A percentile compares a stretch with the other conserved stretches of the same genome.
Evolutionary conservation across 176 grass and related monocot species (phyloP).

Genomic region (Aechmea fasciata): DNA sequence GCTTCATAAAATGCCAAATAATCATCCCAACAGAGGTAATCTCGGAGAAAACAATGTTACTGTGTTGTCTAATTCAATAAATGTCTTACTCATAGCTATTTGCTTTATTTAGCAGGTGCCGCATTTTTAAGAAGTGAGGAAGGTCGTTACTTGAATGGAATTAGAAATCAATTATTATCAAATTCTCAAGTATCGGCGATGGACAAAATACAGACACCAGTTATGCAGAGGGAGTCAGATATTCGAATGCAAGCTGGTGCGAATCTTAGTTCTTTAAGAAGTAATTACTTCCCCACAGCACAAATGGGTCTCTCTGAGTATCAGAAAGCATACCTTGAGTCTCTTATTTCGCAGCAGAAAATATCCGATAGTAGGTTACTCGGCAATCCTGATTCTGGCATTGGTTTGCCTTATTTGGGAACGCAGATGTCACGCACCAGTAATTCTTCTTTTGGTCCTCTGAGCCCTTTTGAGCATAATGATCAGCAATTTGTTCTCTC

Average conservation of each 20-base stretch:
- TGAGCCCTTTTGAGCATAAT: background rate
- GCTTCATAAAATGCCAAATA: constrained; percentile 4
- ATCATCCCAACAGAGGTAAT: background rate
- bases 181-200: background rate
- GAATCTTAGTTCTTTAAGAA: background rate
- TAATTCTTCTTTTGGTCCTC: background rate
- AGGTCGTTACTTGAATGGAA: background rate
- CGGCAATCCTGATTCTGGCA: background rate
- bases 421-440: background rate
- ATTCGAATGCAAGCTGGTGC: background rate
- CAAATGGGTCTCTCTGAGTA: constrained; percentile 5
- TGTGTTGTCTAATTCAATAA: background rate
- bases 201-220: background rate
- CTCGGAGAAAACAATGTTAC: background rate
- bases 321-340: constrained; percentile 13
- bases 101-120: background rate
- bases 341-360: constrained; percentile 8
- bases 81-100: background rate
- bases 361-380: background rate
- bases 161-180: constrained; percentile 14
- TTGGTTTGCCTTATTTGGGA: background rate
- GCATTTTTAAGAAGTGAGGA: background rate
- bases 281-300: constrained; percentile 1
- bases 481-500: background rate
- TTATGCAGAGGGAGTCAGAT: background rate